Base-by-base conservation (phyloP, 2,329 filamentous ascomycete genomes). In the Cladosporium oxysporum region DNA sequence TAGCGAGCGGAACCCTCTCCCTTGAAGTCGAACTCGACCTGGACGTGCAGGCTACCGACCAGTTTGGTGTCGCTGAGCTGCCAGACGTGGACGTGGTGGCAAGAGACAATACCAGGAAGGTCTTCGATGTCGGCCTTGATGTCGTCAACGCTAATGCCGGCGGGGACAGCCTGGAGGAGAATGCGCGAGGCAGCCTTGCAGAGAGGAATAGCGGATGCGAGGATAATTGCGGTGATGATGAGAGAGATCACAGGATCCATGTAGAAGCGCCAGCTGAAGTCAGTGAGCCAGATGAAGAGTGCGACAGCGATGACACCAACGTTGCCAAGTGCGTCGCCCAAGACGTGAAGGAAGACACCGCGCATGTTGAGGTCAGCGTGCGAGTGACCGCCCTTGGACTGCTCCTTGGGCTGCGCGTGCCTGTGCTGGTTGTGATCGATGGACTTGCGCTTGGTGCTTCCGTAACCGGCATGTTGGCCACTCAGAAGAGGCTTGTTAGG, bases 11-110 rank as follows among this genome's bases (percentile, higher is more conserved):
- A 87, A 50, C 90, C 90, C 71, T 93, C 88, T 58, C 91, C 91
- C 75, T 93, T 90, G 77, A 96, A 93, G 71, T 93, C 91, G 77
- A 96, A 97, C 57, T 89, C 88, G 26, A 99, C 90, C 77, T 97
- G 92, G 53, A 99, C 90, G 76, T 99, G 95, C 79, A 99, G 87
- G 12, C 91, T 95, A 14, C 95, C 94, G 44, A 99, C 90, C 37
- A 97, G 84, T 82, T 97, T 97, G 62, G 93, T 95, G 76, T 98
- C 94, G 18, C 91, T 96, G 37, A 99, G 86, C 78, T 98, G 94
- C 95, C 95, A 99, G 68, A 99, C 93, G 77, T 99, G 95, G 26
- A 99, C 85, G 77, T 99, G 94, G 79, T 99, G 95, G 75, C 93
- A 97, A 76, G 91, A 92, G 68, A 95, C 83, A 58, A 99, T 91